Evolutionary conservation across 2,329 filamentous ascomycete genomes (phyloP), one percentile per base, ranked within the genome.

Genomic region (Venturia nashicola): DNA sequence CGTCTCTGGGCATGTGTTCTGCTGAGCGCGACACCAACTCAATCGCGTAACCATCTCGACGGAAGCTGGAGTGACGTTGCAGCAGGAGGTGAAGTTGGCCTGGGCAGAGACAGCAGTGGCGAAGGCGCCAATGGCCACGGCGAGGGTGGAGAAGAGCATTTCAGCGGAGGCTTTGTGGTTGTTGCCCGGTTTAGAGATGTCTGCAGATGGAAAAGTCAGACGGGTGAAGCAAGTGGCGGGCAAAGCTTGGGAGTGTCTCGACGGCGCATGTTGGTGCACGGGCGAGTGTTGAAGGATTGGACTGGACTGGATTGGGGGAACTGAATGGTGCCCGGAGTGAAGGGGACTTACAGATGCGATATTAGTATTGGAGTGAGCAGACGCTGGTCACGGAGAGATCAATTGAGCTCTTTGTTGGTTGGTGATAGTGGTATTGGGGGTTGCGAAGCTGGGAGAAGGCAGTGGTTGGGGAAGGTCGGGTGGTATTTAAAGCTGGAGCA

Each of bases 21-120:
- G 74, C 75, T 87, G 77, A 67, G 78, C 82, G 63, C 74, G 72
- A 72, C 86, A 88, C 84, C 84, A 87, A 65, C 75, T 68, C 70
- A 73, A 67, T 67, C 75, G 75, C 32, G 71, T 68, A 51, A 70
- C 63, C 2, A 69, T n/a, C 51, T 72, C 67, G 51, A 84, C 74
- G 36, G 68, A 61, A 69, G 67, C 72, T 62, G 79, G 69, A 67
- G 77, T 70, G 71, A 84, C 77, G 57, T 71, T 71, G 68, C 74
- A 67, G 54, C 75, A 72, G 66, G 75, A 67, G 55, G 67, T 65
- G 64, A 69, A 68, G 69, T 74, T 73, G 67, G 68, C 72, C 70
- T 80, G 78, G 59, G 79, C 78, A 63, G 74, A 75, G 62, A 74
- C 76, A 39, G 78, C 69, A 70, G 76, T 73, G 68, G 77, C 73